These are phyloP conservation scores for Paramecium tetraurelia DNA, from an alignment of 73 alveolate genomes.

Conservation along the genomic window DNA sequence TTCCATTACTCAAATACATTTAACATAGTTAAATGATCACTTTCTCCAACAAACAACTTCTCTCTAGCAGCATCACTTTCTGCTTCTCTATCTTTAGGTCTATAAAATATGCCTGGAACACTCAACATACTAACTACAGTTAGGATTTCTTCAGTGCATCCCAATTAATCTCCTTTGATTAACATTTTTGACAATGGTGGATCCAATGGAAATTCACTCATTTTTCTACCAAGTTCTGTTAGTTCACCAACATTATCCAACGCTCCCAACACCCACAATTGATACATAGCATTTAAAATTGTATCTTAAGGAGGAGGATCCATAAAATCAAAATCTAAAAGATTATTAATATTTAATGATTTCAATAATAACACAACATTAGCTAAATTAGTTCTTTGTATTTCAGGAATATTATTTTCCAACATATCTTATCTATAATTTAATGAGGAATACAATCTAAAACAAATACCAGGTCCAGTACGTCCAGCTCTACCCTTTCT, in stretches of 20 bases:
- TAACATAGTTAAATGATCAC: constrained; percentile 99
- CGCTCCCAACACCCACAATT: constrained; percentile 99
- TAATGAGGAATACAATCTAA: constrained; percentile 95
- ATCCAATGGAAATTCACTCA: constrained; percentile 99
- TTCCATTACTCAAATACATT: constrained; percentile 99
- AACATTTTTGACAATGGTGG: constrained; percentile 99
- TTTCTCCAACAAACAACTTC: constrained; percentile 99
- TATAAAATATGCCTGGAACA: constrained; percentile 97
- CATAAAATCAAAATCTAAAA: constrained; percentile 99
- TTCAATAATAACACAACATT: constrained; percentile 98
- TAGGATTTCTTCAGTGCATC: constrained; percentile 90
- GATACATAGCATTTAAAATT: constrained; percentile 98
- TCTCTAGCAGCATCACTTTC: constrained; percentile 99
- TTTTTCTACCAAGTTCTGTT: constrained; percentile 97
- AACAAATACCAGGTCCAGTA: constrained; percentile 99
- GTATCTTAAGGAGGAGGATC: constrained; percentile 99
- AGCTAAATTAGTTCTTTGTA: constrained; percentile 99
- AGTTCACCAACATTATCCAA: constrained; percentile 93
- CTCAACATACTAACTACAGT: constrained; percentile 99
- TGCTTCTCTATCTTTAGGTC: constrained; percentile 98
- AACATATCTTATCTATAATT: constrained; percentile 92
- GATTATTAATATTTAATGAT: constrained; percentile 93
- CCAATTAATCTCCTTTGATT: constrained; percentile 88
- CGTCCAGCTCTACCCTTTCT: constrained; percentile 98
- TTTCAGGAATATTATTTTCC: constrained; percentile 99